Evolutionary conservation across 1,139 yeast genomes (phyloP).

Genomic region (Blastobotrys apis): DNA sequence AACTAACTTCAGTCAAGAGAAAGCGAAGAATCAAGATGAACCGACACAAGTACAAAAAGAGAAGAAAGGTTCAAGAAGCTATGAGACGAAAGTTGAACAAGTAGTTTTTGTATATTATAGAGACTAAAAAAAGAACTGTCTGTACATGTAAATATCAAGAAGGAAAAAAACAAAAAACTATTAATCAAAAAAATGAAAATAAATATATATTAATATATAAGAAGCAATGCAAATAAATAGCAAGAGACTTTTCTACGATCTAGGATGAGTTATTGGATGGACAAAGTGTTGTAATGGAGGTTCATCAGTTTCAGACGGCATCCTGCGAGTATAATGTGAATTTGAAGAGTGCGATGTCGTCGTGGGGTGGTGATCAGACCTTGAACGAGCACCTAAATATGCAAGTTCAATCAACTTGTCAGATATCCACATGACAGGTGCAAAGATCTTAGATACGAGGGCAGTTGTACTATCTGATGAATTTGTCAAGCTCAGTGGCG

Average conservation of each 20-base stretch:
- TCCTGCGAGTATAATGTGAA: neutral
- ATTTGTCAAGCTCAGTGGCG: conserved; percentile 6
- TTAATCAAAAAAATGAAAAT: conserved; percentile 3
- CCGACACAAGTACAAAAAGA: conserved; percentile 44
- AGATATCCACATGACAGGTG: conserved; percentile 18
- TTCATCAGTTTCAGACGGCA: neutral
- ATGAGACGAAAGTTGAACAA: conserved; percentile 37
- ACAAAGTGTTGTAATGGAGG: conserved; percentile 2
- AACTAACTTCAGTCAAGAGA: conserved; percentile 40
- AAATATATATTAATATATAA: too few species aligned
- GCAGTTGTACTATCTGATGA: conserved; percentile 2
- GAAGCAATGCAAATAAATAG: too few species aligned
- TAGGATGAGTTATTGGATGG: conserved; percentile 5
- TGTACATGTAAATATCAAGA: neutral
- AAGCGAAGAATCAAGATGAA: conserved; percentile 46
- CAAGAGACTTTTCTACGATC: too few species aligned
- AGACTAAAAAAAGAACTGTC: too few species aligned
- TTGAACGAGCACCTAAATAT: too few species aligned
- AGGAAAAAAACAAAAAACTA: neutral
- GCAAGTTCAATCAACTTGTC: conserved; percentile 18
- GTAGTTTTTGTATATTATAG: conserved; percentile 15
- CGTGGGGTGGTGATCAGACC: too few species aligned
- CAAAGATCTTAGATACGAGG: too few species aligned
- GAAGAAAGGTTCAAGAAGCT: conserved; percentile 43
- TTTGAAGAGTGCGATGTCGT: neutral